phyloP scores from a whole-genome alignment of 495 filamentous ascomycete genomes.

The Melanomma pulvis-pyrius region DNA sequence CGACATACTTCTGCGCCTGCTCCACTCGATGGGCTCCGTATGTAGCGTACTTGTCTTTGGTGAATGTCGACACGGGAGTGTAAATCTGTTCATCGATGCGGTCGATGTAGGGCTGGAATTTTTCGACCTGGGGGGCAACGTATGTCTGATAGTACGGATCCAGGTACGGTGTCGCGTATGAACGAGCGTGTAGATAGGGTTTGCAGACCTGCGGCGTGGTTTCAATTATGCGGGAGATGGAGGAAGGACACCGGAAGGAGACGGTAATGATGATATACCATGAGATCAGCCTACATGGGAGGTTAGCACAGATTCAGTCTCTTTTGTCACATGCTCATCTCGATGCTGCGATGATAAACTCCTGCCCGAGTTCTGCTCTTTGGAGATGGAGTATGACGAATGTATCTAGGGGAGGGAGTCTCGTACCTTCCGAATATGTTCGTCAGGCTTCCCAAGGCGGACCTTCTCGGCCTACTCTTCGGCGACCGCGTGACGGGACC shows the following conservation, averaged over 20 bases:
- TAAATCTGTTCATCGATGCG: constrained; percentile 67
- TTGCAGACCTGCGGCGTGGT: constrained; percentile 80
- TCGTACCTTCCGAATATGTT: constrained; percentile 35
- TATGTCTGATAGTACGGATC: constrained; percentile 87
- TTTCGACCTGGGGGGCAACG: constrained; percentile 78
- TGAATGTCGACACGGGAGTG: constrained; percentile 64
- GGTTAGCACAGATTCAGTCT: not conserved
- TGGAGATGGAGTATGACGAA: not conserved
- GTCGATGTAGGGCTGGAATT: constrained; percentile 72
- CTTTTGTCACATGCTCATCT: not conserved
- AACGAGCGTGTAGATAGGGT: constrained; percentile 73
- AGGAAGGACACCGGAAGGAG: constrained; percentile 79
- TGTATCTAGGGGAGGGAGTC: not conserved
- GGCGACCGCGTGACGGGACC: constrained; percentile 8
- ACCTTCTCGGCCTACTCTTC: constrained; percentile 18
- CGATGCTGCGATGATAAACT: not conserved
- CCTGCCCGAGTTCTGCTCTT: not conserved
- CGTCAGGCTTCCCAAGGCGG: constrained; percentile 19
- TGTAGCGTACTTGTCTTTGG: constrained; percentile 62
- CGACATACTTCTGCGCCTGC: constrained; percentile 63
- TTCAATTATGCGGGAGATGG: constrained; percentile 64
- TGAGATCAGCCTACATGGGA: constrained; percentile 62
- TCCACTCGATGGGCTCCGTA: constrained; percentile 79
- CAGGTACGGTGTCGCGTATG: constrained; percentile 71
- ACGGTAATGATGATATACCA: constrained; percentile 86